Evolutionary conservation across 768 basidiomycete genomes (phyloP), one percentile per base, ranked within the genome.

Genomic region (Boletus speciosus): DNA sequence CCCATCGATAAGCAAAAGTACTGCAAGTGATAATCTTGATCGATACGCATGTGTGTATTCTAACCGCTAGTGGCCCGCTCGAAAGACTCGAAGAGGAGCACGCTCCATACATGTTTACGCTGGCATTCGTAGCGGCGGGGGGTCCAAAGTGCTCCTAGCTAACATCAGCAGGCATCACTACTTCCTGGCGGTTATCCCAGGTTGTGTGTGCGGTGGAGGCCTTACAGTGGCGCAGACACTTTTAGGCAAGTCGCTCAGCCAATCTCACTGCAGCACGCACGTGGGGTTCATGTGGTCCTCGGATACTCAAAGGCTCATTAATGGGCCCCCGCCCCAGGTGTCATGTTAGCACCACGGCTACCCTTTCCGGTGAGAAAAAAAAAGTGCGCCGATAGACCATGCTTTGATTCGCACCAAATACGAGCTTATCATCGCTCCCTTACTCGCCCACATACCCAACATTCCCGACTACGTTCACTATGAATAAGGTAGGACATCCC

Each of bases 401-500:
- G 9, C 7, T 39, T 35, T 21, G 36, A 32, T n/a, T 31, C n/a
- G 5, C n/a, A 44, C 29, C 12, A 44, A 29, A 44, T 34, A 8
- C 32, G 25, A 27, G 6, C 9, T 27, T 11, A 29, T 29, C 16
- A 11, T 37, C 15, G 14, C 34, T 31, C 19, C 3, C 29, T 29
- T 29, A 29, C 29, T 29, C 8, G 29, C 29, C 29, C 29, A 29
- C 29, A 29, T 29, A 29, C 8, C 31, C 29, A 19, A 23, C 44
- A 36, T 25, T 27, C 11, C 25, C 38, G 15, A 50, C 32, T 21
- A 9, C 25, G 25, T 27, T 27, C 25, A 6, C 25, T 45, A 58
- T 58, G 57, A 34, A 58, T 46, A 40, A 27, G 37, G 46, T 44
- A 36, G 57, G 57, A 21, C 58, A 60, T 45, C 40, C 58, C 12